Evolutionary conservation across 805 yeast species (phyloP).

Genomic region (Blastobotrys muscicola): DNA sequence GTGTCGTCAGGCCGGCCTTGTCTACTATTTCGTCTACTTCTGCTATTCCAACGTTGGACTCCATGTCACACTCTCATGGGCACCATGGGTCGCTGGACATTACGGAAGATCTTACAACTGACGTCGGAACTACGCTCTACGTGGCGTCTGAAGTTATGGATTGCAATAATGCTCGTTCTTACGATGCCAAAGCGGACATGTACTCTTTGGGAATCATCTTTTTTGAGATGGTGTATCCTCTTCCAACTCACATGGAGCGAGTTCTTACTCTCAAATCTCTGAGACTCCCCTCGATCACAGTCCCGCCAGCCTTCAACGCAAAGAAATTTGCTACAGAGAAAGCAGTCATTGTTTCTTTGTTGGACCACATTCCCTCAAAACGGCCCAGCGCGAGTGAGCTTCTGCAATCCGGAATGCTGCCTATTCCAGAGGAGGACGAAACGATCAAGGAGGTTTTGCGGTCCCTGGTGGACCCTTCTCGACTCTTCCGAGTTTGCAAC

Average conservation of each 20-base stretch:
- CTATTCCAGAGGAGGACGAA: constrained; percentile 84
- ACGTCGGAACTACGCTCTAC: constrained; percentile 88
- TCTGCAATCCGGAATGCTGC: constrained; percentile 71
- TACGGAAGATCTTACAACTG: constrained; percentile 74
- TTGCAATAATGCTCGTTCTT: constrained; percentile 52
- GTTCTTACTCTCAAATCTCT: constrained; percentile 59
- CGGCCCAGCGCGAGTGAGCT: constrained; percentile 76
- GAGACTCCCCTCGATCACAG: constrained; percentile 48
- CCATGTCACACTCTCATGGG: too few relatives aligned
- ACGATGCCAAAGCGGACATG: constrained; percentile 92
- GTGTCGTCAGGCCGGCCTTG: constrained; percentile 18
- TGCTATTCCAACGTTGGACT: constrained; percentile 5
- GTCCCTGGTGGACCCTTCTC: constrained; percentile 79
- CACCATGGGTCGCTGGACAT: constrained; percentile 18
- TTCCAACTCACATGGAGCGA: constrained; percentile 92
- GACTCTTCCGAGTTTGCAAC: constrained; percentile 82
- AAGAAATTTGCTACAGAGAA: constrained; percentile 48
- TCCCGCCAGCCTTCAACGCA: constrained; percentile 60
- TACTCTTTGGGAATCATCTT: constrained; percentile 90
- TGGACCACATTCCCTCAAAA: constrained; percentile 68
- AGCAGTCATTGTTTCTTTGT: constrained; percentile 52
- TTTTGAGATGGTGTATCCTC: constrained; percentile 84
- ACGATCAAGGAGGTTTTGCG: constrained; percentile 80
- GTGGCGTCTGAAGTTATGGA: constrained; percentile 78
- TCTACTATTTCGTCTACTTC: neutral